These are phyloP conservation scores for Urochloa ruziziensis DNA, from an alignment of 176 grass and related monocot species.

Conservation along the genomic window DNA sequence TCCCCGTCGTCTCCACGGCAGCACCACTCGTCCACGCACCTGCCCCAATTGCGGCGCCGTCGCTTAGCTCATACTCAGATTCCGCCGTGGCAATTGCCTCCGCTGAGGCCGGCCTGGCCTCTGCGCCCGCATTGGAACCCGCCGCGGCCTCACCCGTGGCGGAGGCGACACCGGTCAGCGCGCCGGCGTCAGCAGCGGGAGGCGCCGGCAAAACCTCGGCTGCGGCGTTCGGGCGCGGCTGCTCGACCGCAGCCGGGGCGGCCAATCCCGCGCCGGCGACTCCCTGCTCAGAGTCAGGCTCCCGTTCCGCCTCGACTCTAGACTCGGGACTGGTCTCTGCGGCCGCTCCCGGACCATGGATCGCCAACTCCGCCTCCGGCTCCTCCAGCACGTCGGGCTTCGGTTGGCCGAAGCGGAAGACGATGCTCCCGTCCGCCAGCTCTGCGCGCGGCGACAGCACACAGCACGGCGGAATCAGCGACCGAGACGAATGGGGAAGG, in stretches of 20 bases:
- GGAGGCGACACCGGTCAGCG: background rate
- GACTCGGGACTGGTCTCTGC: background rate
- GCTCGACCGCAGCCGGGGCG: background rate
- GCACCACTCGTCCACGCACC: background rate
- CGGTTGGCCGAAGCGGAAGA: conserved; percentile 58
- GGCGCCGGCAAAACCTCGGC: background rate
- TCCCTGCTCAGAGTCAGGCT: background rate
- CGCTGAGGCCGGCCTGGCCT: background rate
- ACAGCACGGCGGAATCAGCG: background rate
- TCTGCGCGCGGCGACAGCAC: conserved; percentile 31
- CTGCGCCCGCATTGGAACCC: background rate
- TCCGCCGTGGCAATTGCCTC: background rate
- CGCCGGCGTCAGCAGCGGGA: background rate
- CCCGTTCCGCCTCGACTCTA: background rate
- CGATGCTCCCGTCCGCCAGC: conserved; percentile 71
- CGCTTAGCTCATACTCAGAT: background rate
- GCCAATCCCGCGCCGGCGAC: background rate
- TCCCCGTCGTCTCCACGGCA: background rate
- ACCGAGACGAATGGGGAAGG: background rate
- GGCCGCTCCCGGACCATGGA: background rate
- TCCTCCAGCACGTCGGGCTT: conserved; percentile 11
- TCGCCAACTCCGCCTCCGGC: background rate
- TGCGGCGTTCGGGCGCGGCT: background rate
- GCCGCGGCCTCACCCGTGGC: background rate
- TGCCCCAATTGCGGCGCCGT: background rate